Percentiles rank a stretch among this genome's conserved stretches.
Evolutionary conservation across 1,139 yeast species (phyloP).

Genomic region (Maudiozyma humilis): DNA sequence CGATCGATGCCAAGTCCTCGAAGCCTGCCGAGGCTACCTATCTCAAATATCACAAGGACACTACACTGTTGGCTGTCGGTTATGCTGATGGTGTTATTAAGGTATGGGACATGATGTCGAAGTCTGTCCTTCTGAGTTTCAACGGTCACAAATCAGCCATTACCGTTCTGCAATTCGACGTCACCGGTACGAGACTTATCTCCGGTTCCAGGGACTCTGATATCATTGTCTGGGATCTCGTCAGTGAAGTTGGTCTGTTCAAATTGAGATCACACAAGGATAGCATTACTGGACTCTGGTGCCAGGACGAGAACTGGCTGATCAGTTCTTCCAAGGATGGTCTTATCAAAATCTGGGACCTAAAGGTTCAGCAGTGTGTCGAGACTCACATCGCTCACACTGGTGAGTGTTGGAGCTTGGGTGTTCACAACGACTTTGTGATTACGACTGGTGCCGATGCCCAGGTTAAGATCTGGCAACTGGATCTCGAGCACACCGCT

Average conservation of each 20-base stretch:
- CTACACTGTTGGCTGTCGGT: constrained; percentile 80
- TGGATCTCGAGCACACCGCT: constrained; percentile 52
- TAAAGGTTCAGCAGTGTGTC: constrained; percentile 78
- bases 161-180: constrained; percentile 60
- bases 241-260: constrained; percentile 82
- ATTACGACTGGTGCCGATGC: constrained; percentile 75
- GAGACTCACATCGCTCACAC: constrained; percentile 93
- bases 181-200: constrained; percentile 71
- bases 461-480: constrained; percentile 74
- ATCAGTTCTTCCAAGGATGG: constrained; percentile 84
- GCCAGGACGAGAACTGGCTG: constrained; percentile 54
- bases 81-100: constrained; percentile 81
- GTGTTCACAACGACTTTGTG: constrained; percentile 38
- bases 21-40: constrained; percentile 55
- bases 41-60: constrained; percentile 50
- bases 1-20: constrained; percentile 55
- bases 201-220: constrained; percentile 83
- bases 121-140: constrained; percentile 67
- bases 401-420: constrained; percentile 87
- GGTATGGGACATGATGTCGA: constrained; percentile 85
- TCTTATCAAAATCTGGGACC: constrained; percentile 83
- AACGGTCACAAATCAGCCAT: constrained; percentile 82
- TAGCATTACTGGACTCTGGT: constrained; percentile 68
- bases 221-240: constrained; percentile 89
- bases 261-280: constrained; percentile 86